Base-by-base conservation (phyloP, 805 yeast species). In the Yarrowia sp. region DNA sequence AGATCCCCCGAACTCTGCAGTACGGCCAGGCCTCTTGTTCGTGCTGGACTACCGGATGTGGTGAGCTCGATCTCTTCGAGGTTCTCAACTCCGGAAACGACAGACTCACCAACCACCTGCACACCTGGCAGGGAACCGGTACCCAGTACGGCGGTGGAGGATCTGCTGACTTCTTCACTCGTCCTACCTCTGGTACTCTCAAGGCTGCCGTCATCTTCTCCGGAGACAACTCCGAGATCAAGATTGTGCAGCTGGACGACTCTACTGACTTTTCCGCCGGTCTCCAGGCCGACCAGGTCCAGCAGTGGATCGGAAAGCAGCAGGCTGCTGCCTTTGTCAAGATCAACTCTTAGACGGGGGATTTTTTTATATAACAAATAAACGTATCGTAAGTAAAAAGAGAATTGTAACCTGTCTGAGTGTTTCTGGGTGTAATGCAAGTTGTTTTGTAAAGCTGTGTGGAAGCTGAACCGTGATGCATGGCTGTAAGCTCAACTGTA, bases 41-140 rank as follows among this genome's bases (percentile, higher is more conserved):
- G 41, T 95, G 99, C 84, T 95, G 99, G 99, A 72, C 84, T 64
- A 83, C 96, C 65, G 98, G 98, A 68, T 95, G 99, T 80, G 99
- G 99, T 81, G 99, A 95, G 82, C 82, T 95, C 73, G 99, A 95
- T 79, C 81, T 92, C 73, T 95, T 93, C 73, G 99, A 95, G 84
- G 83, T 93, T 71, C 83, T 95, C 71, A 79, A 86, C 68, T 70
- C 88, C 39, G 97, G 97, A 70, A 85, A 90, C 68, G 79, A 81
- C 75, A 86, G 87, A 76, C 80, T 92, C 32, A 61, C 57, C 65
- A 61, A 61, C 65, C 65, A 61, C 39, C 57, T 61, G 57, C 65
- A 48, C 55, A 58, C 65, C 45, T 48, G 57, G 65, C 65, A 45
- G 45, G 66, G 60, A 63, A 86, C 89, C 72, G 80, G 90, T 65